Base-by-base conservation (phyloP, 805 yeast genomes). In the Cyberlindnera bimundalis region DNA sequence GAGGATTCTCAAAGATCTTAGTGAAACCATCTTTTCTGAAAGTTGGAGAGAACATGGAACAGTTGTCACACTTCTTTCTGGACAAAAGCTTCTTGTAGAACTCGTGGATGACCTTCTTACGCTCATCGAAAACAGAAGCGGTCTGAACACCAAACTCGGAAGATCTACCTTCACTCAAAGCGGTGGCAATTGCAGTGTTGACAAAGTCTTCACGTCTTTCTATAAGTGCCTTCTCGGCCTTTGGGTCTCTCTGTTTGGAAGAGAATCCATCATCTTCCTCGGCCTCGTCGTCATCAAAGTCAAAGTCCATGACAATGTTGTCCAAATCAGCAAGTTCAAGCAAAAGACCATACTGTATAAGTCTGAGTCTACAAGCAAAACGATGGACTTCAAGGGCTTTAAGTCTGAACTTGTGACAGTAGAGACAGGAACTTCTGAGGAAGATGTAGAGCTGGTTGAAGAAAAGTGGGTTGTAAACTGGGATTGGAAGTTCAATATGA, bases 11-110 rank as follows among this genome's bases (percentile, higher is more conserved):
- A 58, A 93, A 93, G 48, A 93, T 79, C 69, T 95, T 93, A 47
- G 90, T 76, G 59, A 79, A 83, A 0, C 99, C 99, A 61, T 93
- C 99, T 57, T 90, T 91, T 67, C 99, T 80, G 71, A 83, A 91
- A 26, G 83, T 72, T 40, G 99, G 98, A 33, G 96, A 88, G 63
- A 72, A 86, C 96, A 90, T 86, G 32, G 89, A 87, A 75, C 99
- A 93, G 65, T 90, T 89, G 56, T 87, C 96, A 76, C 99, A 93
- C 64, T 81, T 85, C 41, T 89, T 81, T 64, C 96, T 79, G 35
- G 84, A 64, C 48, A 86, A 66, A 36, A 90, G 64, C 53, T 76
- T 76, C 54, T 76, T 78, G 70, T 89, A 86, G 55, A 90, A 83
- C 26, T 82, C 88, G 43, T 79, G 82, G 49, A 88, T 71, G 41